Conservation (phyloP, 2,329 filamentous ascomycete species). For the Aureobasidium sp. region DNA sequence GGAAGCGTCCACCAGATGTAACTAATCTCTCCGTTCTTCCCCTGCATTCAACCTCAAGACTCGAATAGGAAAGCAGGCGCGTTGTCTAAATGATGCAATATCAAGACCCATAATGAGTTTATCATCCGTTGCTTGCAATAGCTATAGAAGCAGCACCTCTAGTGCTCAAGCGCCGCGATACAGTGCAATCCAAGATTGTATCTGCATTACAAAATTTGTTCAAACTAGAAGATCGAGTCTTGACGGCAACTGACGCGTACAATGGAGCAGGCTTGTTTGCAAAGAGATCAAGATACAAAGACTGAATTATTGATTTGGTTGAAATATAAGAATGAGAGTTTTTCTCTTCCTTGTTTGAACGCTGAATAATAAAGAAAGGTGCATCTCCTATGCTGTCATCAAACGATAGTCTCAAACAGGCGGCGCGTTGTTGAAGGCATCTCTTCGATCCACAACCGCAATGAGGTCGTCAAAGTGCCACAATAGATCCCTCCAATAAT, state of each 20-base stretch:
- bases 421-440: neutral
- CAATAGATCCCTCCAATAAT: neutral
- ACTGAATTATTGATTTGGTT: neutral
- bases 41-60: too few species aligned
- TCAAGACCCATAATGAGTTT: too few species aligned
- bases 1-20: too few species aligned
- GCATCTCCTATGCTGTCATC: neutral
- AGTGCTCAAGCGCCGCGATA: too few species aligned
- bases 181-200: too few species aligned
- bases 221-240: constrained; percentile 43
- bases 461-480: neutral
- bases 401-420: neutral
- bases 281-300: neutral
- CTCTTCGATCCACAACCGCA: too few species aligned
- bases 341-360: neutral
- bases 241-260: constrained; percentile 46
- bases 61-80: too few species aligned
- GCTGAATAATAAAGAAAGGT: neutral
- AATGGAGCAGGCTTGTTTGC: constrained; percentile 28
- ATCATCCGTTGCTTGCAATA: too few species aligned
- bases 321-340: neutral
- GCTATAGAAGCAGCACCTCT: too few species aligned
- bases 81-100: too few species aligned
- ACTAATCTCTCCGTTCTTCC: too few species aligned
- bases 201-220: too few species aligned